phyloP scores from a whole-genome alignment of 2,329 filamentous ascomycete species.

The Zymoseptoria crescenta region DNA sequence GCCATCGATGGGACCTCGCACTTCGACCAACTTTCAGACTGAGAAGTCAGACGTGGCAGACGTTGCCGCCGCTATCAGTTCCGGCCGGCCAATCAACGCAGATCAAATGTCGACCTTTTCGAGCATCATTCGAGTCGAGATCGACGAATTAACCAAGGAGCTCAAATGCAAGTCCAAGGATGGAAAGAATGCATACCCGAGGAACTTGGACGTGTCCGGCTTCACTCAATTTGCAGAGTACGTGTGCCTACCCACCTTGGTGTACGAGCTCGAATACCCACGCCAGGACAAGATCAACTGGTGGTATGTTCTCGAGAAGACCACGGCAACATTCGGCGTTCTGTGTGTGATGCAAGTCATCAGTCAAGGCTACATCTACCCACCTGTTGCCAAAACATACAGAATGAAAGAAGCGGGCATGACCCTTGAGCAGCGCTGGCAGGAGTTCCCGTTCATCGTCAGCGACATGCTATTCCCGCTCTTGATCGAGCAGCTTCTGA shows the following conservation, averaged over 20 bases:
- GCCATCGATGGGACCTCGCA: slow-evolving; percentile 32
- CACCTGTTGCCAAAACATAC: slow-evolving; percentile 60
- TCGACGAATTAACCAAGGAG: slow-evolving; percentile 57
- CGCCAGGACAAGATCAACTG: slow-evolving; percentile 63
- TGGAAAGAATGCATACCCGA: slow-evolving; percentile 51
- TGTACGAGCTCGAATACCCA: slow-evolving; percentile 74
- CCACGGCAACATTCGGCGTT: slow-evolving; percentile 60
- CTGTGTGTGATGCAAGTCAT: slow-evolving; percentile 74
- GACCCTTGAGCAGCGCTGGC: slow-evolving; percentile 53
- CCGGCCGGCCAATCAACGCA: slow-evolving; percentile 50
- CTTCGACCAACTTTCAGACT: slow-evolving; percentile 37
- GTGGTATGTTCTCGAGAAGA: slow-evolving; percentile 67
- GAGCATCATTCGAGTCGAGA: slow-evolving; percentile 58
- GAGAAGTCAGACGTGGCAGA: slow-evolving; percentile 51
- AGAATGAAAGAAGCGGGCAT: slow-evolving; percentile 60
- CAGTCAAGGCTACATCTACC: slow-evolving; percentile 69
- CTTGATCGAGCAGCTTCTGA: slow-evolving; percentile 67
- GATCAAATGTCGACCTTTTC: slow-evolving; percentile 58
- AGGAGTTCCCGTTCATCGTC: slow-evolving; percentile 66
- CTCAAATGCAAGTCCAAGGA: slow-evolving; percentile 54
- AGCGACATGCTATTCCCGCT: slow-evolving; percentile 70
- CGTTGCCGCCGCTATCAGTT: slow-evolving; percentile 56
- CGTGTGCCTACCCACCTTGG: slow-evolving; percentile 65
- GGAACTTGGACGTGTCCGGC: slow-evolving; percentile 53
- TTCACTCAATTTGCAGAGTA: slow-evolving; percentile 60